A percentile compares a stretch with the other conserved stretches of the same genome.
Conservation (phyloP, 257 asterid species). For the Solanum piurae region DNA sequence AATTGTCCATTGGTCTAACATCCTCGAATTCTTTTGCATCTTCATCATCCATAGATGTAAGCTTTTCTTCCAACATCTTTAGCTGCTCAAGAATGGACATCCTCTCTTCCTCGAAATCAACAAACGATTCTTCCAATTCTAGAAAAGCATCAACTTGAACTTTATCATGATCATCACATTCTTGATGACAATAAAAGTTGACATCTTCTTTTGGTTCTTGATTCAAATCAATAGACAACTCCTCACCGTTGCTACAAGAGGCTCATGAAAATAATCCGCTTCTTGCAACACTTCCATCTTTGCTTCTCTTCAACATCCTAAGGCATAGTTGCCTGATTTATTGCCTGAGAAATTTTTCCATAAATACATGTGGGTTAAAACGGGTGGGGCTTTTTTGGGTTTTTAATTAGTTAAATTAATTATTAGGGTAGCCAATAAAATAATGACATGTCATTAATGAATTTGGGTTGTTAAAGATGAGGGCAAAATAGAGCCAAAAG, state of each 20-base stretch:
- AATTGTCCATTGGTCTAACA: conserved; percentile 14
- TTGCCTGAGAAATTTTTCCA: too few relatives aligned
- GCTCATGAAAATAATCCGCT: conserved; percentile 67
- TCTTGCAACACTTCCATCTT: conserved; percentile 38
- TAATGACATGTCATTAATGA: too few relatives aligned
- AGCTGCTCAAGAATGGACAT: conserved; percentile 78
- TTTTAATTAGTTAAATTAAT: too few relatives aligned
- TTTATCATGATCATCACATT: conserved; percentile 17
- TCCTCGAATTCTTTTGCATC: conserved; percentile 36
- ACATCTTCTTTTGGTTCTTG: conserved; percentile 60
- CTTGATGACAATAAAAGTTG: conserved; percentile 26
- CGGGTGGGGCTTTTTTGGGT: too few relatives aligned
- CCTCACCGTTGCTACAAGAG: conserved; percentile 75
- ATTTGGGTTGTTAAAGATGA: too few relatives aligned
- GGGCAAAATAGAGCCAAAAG: too few relatives aligned
- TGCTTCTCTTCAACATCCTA: conserved; percentile 38
- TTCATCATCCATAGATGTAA: conserved; percentile 45
- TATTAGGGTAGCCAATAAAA: too few relatives aligned
- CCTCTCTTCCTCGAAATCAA: conserved; percentile 90
- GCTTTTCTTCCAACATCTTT: conserved; percentile 75
- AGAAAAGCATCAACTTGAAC: conserved; percentile 53
- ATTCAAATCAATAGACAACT: conserved; percentile 59
- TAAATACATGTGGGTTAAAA: too few relatives aligned
- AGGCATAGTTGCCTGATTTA: too few relatives aligned
- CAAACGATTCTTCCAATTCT: conserved; percentile 70